Evolutionary conservation across 192 early-diverging fungal genomes (phyloP).

Genomic region (Entophlyctis luteolus): DNA sequence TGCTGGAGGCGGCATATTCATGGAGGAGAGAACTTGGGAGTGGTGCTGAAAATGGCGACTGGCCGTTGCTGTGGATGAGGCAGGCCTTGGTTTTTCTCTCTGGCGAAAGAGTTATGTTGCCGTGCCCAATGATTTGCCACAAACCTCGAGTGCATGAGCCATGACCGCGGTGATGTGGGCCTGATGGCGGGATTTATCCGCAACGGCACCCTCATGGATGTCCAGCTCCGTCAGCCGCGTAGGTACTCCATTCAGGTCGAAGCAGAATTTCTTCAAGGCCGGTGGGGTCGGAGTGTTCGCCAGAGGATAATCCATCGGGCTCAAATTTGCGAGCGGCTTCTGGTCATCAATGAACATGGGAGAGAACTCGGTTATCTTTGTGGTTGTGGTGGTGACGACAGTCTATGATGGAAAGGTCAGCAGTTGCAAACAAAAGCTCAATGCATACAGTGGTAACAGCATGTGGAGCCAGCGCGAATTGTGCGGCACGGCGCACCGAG

Average conservation of each 20-base stretch:
- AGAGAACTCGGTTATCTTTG: constrained; percentile 65
- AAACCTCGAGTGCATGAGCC: no score
- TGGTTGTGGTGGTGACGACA: constrained; percentile 77
- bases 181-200: no score
- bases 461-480: constrained; percentile 38
- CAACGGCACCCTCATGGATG: constrained; percentile 46
- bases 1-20: not conserved
- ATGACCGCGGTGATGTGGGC: no score
- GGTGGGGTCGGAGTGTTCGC: constrained; percentile 71
- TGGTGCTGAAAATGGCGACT: constrained; percentile 22
- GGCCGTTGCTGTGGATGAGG: not conserved
- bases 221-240: constrained; percentile 65
- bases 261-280: constrained; percentile 72
- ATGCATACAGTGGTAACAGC: constrained; percentile 32
- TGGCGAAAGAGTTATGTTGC: not conserved
- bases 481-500: not conserved
- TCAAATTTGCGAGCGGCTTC: constrained; percentile 21
- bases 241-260: constrained; percentile 72
- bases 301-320: constrained; percentile 67
- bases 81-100: not conserved
- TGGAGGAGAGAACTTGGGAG: not conserved
- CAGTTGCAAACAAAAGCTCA: not conserved
- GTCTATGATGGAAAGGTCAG: constrained; percentile 30
- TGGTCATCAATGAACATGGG: constrained; percentile 58
- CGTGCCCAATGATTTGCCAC: not conserved